Evolutionary conservation across 2,329 filamentous ascomycete genomes (phyloP).

Genomic region (Fusarium decemcellulare): DNA sequence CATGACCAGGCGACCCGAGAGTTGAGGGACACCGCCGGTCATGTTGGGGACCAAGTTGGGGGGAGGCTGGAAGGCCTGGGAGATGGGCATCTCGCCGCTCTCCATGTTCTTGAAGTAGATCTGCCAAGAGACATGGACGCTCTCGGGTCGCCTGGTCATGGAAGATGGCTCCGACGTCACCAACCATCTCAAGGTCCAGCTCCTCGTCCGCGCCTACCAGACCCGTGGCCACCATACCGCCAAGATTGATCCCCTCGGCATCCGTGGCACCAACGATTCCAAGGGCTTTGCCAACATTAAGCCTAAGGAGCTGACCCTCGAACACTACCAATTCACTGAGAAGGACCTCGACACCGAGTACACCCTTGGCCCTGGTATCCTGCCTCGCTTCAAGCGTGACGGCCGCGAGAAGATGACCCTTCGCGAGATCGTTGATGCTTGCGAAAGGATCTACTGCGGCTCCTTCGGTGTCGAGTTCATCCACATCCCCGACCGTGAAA

Average conservation of each 20-base stretch:
- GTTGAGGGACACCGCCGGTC: conserved; percentile 81
- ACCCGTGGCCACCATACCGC: conserved; percentile 98
- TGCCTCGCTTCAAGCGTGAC: conserved; percentile 93
- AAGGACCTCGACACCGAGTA: conserved; percentile 95
- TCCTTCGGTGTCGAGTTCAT: conserved; percentile 99
- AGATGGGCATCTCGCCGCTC: conserved; percentile 96
- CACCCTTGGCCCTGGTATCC: conserved; percentile 91
- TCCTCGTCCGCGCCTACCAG: conserved; percentile 97
- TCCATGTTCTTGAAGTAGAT: conserved; percentile 99
- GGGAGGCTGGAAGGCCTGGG: conserved; percentile 95
- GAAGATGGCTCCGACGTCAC: conserved; percentile 85
- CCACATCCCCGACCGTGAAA: conserved; percentile 96
- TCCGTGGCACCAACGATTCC: conserved; percentile 72
- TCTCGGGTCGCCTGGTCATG: conserved; percentile 78
- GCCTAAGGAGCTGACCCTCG: conserved; percentile 92
- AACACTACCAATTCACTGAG: conserved; percentile 96
- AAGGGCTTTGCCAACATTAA: conserved; percentile 89
- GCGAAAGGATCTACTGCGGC: conserved; percentile 96
- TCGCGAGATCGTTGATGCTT: conserved; percentile 91
- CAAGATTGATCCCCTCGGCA: conserved; percentile 95
- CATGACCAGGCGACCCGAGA: no score
- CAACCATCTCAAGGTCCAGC: conserved; percentile 98
- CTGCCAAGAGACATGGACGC: conserved; percentile 97
- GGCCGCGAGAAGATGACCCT: conserved; percentile 96
- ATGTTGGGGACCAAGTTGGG: conserved; percentile 90